Evolutionary conservation across 129 eudicot species (phyloP).

Genomic region (Saussurea involucrata): DNA sequence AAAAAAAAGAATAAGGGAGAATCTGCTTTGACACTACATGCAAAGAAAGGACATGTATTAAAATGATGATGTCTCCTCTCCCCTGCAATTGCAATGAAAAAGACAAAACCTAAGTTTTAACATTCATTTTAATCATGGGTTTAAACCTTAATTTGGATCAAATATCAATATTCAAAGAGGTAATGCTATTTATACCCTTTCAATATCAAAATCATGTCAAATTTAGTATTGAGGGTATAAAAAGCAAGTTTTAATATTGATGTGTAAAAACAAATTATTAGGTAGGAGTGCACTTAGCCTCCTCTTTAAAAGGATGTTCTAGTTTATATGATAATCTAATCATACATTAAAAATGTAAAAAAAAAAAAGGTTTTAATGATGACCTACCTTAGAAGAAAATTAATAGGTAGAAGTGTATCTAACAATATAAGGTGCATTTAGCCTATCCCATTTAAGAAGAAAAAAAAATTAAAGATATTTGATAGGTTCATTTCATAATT

Average conservation of each 20-base stretch:
- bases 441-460: too few relatives aligned
- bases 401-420: too few relatives aligned
- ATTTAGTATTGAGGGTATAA: background rate
- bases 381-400: too few relatives aligned
- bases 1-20: background rate
- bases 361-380: too few relatives aligned
- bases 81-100: conserved; percentile 6
- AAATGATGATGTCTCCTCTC: conserved; percentile 26
- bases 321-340: too few relatives aligned
- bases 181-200: background rate
- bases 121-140: conserved; percentile 12
- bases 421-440: too few relatives aligned
- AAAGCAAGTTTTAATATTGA: background rate
- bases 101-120: conserved; percentile 19
- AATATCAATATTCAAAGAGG: background rate
- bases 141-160: background rate
- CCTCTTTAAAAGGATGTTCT: too few relatives aligned
- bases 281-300: background rate
- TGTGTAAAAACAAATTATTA: background rate
- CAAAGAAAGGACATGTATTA: conserved; percentile 21
- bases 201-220: background rate
- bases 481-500: background rate
- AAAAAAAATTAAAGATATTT: background rate
- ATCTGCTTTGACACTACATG: conserved; percentile 18
- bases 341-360: too few relatives aligned